Conservation (phyloP, 1,139 yeast genomes). For the Pichia sp. region DNA sequence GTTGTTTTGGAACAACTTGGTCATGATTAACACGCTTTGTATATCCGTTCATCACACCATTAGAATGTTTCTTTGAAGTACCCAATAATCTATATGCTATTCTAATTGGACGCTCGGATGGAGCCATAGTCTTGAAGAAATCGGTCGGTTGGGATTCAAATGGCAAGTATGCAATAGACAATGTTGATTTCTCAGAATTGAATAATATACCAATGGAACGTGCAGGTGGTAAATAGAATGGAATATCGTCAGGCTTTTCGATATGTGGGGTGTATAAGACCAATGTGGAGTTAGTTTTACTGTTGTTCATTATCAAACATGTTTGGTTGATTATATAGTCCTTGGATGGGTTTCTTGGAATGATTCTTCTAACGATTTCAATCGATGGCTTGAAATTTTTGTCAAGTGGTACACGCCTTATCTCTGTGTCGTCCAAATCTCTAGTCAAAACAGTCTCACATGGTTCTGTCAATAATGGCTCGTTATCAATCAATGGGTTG, state of each 20-base stretch:
- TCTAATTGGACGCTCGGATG: constrained; percentile 65
- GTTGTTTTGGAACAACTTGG: constrained; percentile 74
- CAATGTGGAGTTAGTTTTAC: constrained; percentile 43
- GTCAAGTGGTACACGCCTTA: constrained; percentile 46
- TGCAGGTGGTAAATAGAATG: constrained; percentile 86
- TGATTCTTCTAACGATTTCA: constrained; percentile 70
- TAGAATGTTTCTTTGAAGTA: constrained; percentile 81
- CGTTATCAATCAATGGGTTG: constrained; percentile 34
- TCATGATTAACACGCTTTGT: constrained; percentile 90
- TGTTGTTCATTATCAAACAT: constrained; percentile 51
- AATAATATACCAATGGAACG: constrained; percentile 75
- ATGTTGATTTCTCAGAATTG: constrained; percentile 35
- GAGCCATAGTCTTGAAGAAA: constrained; percentile 38
- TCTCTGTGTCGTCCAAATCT: constrained; percentile 54
- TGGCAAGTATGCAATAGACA: constrained; percentile 83
- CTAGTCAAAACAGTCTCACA: constrained; percentile 42
- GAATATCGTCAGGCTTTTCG: constrained; percentile 56
- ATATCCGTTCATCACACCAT: constrained; percentile 81
- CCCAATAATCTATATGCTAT: constrained; percentile 78
- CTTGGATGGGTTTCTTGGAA: constrained; percentile 87
- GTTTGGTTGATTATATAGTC: constrained; percentile 86
- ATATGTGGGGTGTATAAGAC: constrained; percentile 81
- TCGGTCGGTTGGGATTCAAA: constrained; percentile 39
- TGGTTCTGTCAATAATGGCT: constrained; percentile 19
- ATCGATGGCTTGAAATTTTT: constrained; percentile 40